Base-by-base conservation (phyloP, 2,329 filamentous ascomycete genomes). In the Ceratocystis cacaofunesta region DNA sequence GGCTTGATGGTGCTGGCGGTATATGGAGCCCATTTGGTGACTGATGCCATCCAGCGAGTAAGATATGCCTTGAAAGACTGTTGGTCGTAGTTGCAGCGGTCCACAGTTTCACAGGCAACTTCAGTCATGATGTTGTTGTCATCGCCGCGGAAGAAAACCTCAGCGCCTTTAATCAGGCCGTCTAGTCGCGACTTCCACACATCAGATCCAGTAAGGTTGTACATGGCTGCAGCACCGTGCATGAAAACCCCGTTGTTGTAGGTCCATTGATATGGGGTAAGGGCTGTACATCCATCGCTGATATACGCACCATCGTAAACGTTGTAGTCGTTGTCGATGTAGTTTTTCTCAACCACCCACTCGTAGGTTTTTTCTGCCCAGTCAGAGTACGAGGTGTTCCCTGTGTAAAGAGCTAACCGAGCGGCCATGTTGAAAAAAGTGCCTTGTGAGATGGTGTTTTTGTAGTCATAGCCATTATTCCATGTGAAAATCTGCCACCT, bases 401-500 rank as follows among this genome's bases (percentile, higher is more conserved):
- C 84, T 0, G 90, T 95, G 73, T 90, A 94, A 28, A 85, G 79
- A 0, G 87, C 88, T 3, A 92, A 78, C 1, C 89, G 83, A 1
- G 88, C 84, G 15, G 79, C 82, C 12, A 85, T 74, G 64, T 83
- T 82, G 72, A 85, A 85, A 74, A 85, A 85, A 68, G 81, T 82
- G 1, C 81, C 83, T 69, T 85, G 82, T 0, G 82, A 84, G 67
- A 85, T 84, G 1, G 82, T 79, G 67, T 85, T 85, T 71, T 85
- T 94, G 79, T 92, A 91, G 70, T 87, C 81, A 75, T 86, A 95
- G 15, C 90, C 91, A 50, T 82, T 84, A 72, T 95, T 94, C 78
- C 89, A 91, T 0, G 82, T 79, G 72, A 88, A 92, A 61, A 95
- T 90, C 75, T 95, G 90, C 89, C 89, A 92, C 68, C 88, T 82